These are phyloP conservation scores for Populus deltoides DNA, from an alignment of 345 rosid species.

Conservation along the genomic window DNA sequence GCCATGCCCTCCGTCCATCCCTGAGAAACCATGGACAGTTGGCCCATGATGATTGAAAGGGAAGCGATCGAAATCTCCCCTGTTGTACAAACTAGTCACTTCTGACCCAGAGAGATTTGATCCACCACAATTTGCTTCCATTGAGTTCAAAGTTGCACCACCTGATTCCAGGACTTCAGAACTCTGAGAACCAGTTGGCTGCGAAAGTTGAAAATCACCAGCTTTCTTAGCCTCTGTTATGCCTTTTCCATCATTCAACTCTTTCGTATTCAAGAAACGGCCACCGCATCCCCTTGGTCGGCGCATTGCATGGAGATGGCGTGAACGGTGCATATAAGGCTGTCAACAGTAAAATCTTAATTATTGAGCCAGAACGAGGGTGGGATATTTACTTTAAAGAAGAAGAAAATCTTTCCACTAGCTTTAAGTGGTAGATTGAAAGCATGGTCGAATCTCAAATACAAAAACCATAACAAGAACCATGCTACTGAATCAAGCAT, in stretches of 20 bases:
- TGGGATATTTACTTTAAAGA: neutral
- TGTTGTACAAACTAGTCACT: conserved; percentile 68
- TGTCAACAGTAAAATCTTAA: conserved; percentile 32
- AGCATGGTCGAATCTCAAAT: neutral
- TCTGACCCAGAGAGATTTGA: conserved; percentile 57
- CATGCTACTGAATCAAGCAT: neutral
- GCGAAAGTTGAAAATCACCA: conserved; percentile 17
- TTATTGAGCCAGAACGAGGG: neutral
- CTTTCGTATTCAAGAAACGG: conserved; percentile 80
- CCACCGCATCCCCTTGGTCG: conserved; percentile 97
- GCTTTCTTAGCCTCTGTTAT: conserved; percentile 37
- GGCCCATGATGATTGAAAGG: conserved; percentile 36
- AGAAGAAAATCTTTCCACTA: neutral
- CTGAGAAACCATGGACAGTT: conserved; percentile 39
- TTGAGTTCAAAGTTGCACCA: conserved; percentile 58
- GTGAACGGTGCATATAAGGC: conserved; percentile 89
- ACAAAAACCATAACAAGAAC: neutral
- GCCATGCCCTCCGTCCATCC: conserved; percentile 41
- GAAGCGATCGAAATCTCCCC: conserved; percentile 31
- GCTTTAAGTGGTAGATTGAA: neutral
- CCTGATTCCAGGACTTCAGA: conserved; percentile 81
- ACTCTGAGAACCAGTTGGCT: conserved; percentile 62
- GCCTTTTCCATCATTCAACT: conserved; percentile 20
- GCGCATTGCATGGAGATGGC: conserved; percentile 95
- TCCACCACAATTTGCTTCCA: conserved; percentile 42